Evolutionary conservation across 1,139 yeast species (phyloP), one percentile per base, ranked within the genome.

Genomic region (Taphrina sp.): DNA sequence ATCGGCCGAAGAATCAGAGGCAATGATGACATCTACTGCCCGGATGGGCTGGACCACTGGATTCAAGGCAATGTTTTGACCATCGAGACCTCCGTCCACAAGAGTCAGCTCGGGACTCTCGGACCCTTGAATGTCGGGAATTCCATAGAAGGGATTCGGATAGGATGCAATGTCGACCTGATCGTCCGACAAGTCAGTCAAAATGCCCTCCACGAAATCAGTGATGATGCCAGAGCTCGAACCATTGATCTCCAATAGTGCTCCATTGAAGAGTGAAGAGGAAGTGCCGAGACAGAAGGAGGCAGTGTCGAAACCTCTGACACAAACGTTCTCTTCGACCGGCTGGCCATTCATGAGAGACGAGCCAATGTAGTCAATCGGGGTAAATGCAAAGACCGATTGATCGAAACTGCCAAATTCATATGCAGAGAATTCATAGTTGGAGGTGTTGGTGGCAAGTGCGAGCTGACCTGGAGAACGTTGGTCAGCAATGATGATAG

Each of bases 341-440:
- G 69, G 69, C 33, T 38, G 57, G 58, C 95, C 95, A 63, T 81
- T 74, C 26, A 73, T 66, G 36, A 81, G 78, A 22, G 77, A 70
- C 0, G 95, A 78, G 37, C 96, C 96, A 61, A 87, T 68, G 67
- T 85, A 88, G 68, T 81, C 79, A 34, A 82, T 71, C 61, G 85
- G 82, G 22, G 85, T 75, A 71, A 88, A 88, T n/a, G 85, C 76
- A 61, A 79, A 77, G 52, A 87, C 70, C 0, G 86, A 76, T 35
- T 92, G 88, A 67, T 89, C 96, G 95, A 95, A 89, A 26, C 95
- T 82, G 5, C 96, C 77, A 79, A 73, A 68, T 72, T 90, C 96
- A 65, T 73, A 88, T 3, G 97, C 90, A 64, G 79, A 85, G 67
- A 87, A 74, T 71, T 90, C 96, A 63, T 86, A 84, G 22, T 83